These are phyloP conservation scores for Cryptosporidium tyzzeri DNA, from an alignment of 169 alveolate genomes.

Conservation along the genomic window DNA sequence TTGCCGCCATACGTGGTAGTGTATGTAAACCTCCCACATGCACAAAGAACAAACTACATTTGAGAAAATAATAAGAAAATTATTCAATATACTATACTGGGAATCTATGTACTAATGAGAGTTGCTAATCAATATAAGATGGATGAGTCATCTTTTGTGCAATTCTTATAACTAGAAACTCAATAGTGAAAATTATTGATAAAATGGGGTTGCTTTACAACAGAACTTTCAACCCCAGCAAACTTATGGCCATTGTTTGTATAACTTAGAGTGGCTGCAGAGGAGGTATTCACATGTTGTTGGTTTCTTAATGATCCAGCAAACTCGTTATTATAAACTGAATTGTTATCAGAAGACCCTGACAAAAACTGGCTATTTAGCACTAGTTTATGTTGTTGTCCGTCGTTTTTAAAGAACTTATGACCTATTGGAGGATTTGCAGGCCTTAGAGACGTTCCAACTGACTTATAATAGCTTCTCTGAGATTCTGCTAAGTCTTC, in stretches of 20 bases:
- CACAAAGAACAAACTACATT: not conserved
- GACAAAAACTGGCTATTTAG: constrained; percentile 6
- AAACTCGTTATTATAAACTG: not conserved
- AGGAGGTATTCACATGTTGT: not conserved
- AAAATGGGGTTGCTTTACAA: constrained; percentile 5
- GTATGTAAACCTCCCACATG: constrained; percentile 33
- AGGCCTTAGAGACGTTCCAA: constrained; percentile 38
- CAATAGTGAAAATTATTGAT: constrained; percentile 35
- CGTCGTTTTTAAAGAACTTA: not conserved
- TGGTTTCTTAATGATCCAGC: constrained; percentile 18
- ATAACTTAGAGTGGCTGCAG: not conserved
- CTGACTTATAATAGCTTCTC: not conserved
- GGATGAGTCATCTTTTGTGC: not conserved
- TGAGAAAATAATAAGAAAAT: not conserved
- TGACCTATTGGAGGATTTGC: not conserved
- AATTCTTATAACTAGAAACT: not conserved
- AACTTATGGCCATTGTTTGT: constrained; percentile 11
- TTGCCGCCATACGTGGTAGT: constrained; percentile 69
- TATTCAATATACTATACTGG: constrained; percentile 14
- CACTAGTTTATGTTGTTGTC: not conserved
- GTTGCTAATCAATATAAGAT: not conserved
- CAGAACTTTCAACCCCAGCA: constrained; percentile 21
- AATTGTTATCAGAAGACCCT: not conserved
- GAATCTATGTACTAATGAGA: constrained; percentile 1
- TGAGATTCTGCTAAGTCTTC: not conserved